These are phyloP conservation scores for Selaginella moellendorffii DNA, from an alignment of 75 land plant genomes.

Conservation along the genomic window DNA sequence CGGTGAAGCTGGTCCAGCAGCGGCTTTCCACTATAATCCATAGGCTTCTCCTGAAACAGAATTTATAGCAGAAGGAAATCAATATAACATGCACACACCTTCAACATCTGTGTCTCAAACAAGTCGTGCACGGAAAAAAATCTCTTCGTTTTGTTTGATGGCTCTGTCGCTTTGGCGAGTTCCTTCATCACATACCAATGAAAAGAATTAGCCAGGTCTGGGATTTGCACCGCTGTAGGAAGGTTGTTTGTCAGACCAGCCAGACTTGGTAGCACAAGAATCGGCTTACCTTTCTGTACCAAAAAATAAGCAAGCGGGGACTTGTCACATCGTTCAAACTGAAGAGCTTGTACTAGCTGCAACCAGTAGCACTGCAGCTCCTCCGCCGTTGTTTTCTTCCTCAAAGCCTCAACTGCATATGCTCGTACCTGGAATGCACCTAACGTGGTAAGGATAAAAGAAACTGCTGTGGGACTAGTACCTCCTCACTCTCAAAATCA, in stretches of 20 bases:
- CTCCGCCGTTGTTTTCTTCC: slow-evolving; percentile 89
- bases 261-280: too few relatives aligned
- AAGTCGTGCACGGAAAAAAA: slow-evolving; percentile 70
- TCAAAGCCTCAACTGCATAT: slow-evolving; percentile 85
- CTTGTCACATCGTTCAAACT: slow-evolving; percentile 87
- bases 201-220: slow-evolving; percentile 82
- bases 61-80: too few relatives aligned
- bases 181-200: slow-evolving; percentile 91
- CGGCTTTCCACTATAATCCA: too few relatives aligned
- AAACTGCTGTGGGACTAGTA: too few relatives aligned
- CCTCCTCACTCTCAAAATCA: slow-evolving; percentile 88
- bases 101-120: too few relatives aligned
- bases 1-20: too few relatives aligned
- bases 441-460: too few relatives aligned
- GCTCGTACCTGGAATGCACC: too few relatives aligned
- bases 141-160: slow-evolving; percentile 72
- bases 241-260: too few relatives aligned
- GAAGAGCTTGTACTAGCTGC: slow-evolving; percentile 92
- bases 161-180: too few relatives aligned
- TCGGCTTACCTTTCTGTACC: slow-evolving; percentile 51
- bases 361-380: slow-evolving; percentile 87
- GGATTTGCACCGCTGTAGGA: slow-evolving; percentile 53
- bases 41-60: too few relatives aligned
- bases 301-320: slow-evolving; percentile 71
- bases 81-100: too few relatives aligned